phyloP scores from a whole-genome alignment of 1,284 basidiomycete genomes.

The Cryptococcus hybrid region DNA sequence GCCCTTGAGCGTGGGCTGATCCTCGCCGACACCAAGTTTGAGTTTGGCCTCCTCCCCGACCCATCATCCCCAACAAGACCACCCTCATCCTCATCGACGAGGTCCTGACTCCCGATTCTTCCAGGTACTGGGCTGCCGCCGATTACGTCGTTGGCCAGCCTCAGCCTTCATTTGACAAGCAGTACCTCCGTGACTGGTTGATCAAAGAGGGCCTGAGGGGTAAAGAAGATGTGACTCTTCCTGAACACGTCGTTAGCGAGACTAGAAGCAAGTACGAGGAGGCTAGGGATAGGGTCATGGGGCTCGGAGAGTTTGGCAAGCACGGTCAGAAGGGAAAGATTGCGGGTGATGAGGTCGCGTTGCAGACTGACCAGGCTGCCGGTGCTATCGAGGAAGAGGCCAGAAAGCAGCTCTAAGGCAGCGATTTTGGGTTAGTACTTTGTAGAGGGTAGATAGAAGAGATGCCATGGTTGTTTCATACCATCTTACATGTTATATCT shows the following conservation, averaged over 20 bases:
- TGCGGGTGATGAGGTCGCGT: constrained; percentile 9
- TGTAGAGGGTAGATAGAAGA: neutral
- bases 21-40: constrained; percentile 92
- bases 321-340: constrained; percentile 1
- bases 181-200: constrained; percentile 91
- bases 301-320: constrained; percentile 37
- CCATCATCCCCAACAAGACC: constrained; percentile 39
- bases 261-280: constrained; percentile 77
- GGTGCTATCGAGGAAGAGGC: constrained; percentile 13
- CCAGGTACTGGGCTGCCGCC: constrained; percentile 87
- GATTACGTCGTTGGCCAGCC: constrained; percentile 70
- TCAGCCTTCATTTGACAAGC: constrained; percentile 95
- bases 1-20: constrained; percentile 82
- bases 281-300: constrained; percentile 67
- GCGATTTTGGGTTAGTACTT: neutral
- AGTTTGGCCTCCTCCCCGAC: constrained; percentile 67
- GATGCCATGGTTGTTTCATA: neutral
- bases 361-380: constrained; percentile 22
- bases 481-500: no score
- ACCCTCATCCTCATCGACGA: constrained; percentile 90
- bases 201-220: constrained; percentile 68
- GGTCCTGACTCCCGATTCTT: constrained; percentile 94
- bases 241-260: constrained; percentile 69
- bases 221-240: constrained; percentile 71
- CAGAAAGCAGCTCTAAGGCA: neutral